Evolutionary conservation across 2,329 filamentous ascomycete species (phyloP), one percentile per base, ranked within the genome.

Genomic region (Bretziella fagacearum): DNA sequence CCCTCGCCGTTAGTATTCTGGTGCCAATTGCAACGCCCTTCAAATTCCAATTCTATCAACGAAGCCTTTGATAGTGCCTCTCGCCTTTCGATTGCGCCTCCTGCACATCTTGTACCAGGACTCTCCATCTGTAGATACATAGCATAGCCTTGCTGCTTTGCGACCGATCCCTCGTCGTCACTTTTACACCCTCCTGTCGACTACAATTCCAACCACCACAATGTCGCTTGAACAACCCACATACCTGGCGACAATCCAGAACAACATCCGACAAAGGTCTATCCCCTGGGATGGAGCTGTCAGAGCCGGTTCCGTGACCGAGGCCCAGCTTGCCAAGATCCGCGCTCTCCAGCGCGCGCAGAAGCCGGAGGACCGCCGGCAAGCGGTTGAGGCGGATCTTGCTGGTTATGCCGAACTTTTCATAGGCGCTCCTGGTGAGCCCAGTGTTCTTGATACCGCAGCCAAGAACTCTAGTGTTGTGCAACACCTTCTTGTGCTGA

Each of bases 221-320:
- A 95, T 95, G 87, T 89, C 86, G 61, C 76, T 93, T 63, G 86
- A 95, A 61, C 82, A 85, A 56, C 87, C 87, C 51, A 83, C 84
- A 51, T 95, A 95, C 64, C 77, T 77, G 49, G 66, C 67, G 60
- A 89, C 85, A 55, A 74, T 95, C 56, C 87, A 94, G 69, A 93
- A 84, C 75, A 96, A 96, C 71, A 94, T 96, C 62, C 84, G 91
- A 60, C 82, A 84, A 60, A 78, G 91, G 55, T 87, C 87, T 54
- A 94, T 98, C 65, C 87, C 89, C 50, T 98, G 91, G 91, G 89
- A 96, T 65, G 89, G 89, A 57, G 87, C 89, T 57, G 85, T 93
- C 55, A 78, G 91, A 63, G 85, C 85, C 56, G 85, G 87, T 63
- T 91, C 85, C 59, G 83, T 98, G 65, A 93, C 84, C 50, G 89